A percentile compares a stretch with the other conserved stretches of the same genome.
These are phyloP conservation scores for Toxicodendron radicans DNA, from an alignment of 345 rosid species.

Conservation along the genomic window DNA sequence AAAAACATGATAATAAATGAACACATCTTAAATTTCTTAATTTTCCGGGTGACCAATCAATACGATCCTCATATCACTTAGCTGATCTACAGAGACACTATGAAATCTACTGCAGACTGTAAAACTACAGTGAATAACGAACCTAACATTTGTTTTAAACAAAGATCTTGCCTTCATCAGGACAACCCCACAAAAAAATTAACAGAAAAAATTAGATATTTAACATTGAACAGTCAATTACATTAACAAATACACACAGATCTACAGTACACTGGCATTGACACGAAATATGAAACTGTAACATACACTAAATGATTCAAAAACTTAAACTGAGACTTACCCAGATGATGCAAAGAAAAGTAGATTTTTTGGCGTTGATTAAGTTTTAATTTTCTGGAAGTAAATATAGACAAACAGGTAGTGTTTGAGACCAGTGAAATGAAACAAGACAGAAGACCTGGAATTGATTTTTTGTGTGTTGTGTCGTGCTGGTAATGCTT, in stretches of 20 bases:
- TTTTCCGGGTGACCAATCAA: neutral
- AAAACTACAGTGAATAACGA: neutral
- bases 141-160: neutral
- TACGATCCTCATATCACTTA: neutral
- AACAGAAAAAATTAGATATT: neutral
- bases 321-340: neutral
- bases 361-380: neutral
- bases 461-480: neutral
- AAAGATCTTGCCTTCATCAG: neutral
- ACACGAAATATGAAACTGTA: neutral
- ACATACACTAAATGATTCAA: neutral
- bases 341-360: neutral
- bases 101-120: neutral
- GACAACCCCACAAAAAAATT: neutral
- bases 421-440: neutral
- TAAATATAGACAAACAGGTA: neutral
- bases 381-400: neutral
- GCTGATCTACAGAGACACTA: neutral
- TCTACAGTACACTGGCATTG: constrained; percentile 1
- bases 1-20: neutral
- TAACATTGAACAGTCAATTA: neutral
- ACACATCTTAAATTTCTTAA: neutral
- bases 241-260: neutral
- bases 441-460: neutral
- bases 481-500: neutral